These are phyloP conservation scores for Penicillium frequentans DNA, from an alignment of 2,329 filamentous ascomycete species.

Conservation along the genomic window DNA sequence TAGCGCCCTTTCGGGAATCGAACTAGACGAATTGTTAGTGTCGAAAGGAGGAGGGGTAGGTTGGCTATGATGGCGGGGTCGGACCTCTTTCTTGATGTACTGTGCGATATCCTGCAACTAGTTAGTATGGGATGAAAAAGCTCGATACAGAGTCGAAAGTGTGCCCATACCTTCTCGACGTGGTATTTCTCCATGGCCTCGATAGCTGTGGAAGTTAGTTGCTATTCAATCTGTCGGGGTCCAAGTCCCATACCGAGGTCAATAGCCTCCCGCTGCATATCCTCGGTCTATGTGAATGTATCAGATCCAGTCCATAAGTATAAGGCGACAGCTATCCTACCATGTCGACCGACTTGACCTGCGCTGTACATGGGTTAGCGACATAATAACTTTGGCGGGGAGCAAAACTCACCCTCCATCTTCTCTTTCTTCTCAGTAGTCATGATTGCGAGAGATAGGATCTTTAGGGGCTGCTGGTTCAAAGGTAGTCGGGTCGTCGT, in stretches of 20 bases:
- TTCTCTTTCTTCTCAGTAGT: slow-evolving; percentile 65
- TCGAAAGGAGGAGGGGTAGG: slow-evolving; percentile 1
- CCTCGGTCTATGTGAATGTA: slow-evolving; percentile 70
- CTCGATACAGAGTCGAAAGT: background rate
- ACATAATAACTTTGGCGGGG: background rate
- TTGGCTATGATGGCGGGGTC: slow-evolving; percentile 24
- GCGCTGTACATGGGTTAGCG: slow-evolving; percentile 58
- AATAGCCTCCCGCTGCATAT: slow-evolving; percentile 94
- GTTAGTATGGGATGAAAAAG: slow-evolving; percentile 11
- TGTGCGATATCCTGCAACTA: slow-evolving; percentile 81
- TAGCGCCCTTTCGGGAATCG: slow-evolving; percentile 93
- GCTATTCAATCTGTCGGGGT: slow-evolving; percentile 4
- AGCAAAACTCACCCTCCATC: slow-evolving; percentile 65
- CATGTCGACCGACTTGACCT: slow-evolving; percentile 99
- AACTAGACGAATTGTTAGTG: slow-evolving; percentile 61
- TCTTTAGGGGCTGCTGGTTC: background rate
- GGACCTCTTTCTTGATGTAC: slow-evolving; percentile 89
- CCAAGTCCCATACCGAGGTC: slow-evolving; percentile 74
- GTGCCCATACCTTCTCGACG: slow-evolving; percentile 65
- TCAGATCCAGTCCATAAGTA: slow-evolving; percentile 12
- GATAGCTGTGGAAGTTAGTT: slow-evolving; percentile 55
- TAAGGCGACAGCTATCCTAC: slow-evolving; percentile 52
- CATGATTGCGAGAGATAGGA: slow-evolving; percentile 29
- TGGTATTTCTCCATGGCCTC: slow-evolving; percentile 71
- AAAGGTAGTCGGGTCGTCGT: background rate